A percentile compares a stretch with the other conserved stretches of the same genome.
These are phyloP conservation scores for Trypanosoma cruzi DNA, from an alignment of 208 protist species.

Conservation along the genomic window DNA sequence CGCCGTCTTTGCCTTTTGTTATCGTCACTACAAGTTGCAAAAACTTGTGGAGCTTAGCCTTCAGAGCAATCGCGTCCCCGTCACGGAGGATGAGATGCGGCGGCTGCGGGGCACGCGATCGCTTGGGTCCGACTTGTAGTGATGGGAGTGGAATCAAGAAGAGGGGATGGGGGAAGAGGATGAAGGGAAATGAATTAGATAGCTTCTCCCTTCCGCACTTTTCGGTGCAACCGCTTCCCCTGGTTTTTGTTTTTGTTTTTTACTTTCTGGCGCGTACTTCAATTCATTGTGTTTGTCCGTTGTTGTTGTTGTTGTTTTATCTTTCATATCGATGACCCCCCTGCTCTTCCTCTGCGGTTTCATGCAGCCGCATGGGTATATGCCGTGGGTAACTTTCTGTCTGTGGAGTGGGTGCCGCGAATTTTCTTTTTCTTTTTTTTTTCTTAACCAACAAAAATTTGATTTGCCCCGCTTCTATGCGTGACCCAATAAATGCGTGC, in stretches of 20 bases:
- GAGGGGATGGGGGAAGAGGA: background rate
- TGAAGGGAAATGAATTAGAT: background rate
- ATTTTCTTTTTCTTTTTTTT: background rate
- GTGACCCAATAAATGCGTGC: background rate
- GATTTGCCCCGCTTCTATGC: background rate
- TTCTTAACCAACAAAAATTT: too few species aligned
- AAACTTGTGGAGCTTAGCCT: constrained; percentile 79
- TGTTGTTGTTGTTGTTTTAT: too few species aligned
- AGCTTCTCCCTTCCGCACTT: too few species aligned
- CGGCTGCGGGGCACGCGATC: constrained; percentile 42
- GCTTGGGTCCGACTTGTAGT: background rate
- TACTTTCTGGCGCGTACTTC: too few species aligned
- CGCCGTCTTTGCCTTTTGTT: constrained; percentile 83
- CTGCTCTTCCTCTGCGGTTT: background rate
- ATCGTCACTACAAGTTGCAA: constrained; percentile 84
- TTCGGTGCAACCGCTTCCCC: background rate
- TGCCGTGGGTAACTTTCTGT: background rate
- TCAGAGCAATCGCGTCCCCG: constrained; percentile 58
- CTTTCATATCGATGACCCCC: too few species aligned
- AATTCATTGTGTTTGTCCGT: too few species aligned
- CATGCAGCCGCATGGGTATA: too few species aligned
- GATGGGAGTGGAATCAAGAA: background rate
- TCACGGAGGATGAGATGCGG: constrained; percentile 82
- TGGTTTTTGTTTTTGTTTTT: background rate
- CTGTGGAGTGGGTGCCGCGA: background rate